Conservation (phyloP, 257 asterid genomes). For the Solanum megistacrolobum region DNA sequence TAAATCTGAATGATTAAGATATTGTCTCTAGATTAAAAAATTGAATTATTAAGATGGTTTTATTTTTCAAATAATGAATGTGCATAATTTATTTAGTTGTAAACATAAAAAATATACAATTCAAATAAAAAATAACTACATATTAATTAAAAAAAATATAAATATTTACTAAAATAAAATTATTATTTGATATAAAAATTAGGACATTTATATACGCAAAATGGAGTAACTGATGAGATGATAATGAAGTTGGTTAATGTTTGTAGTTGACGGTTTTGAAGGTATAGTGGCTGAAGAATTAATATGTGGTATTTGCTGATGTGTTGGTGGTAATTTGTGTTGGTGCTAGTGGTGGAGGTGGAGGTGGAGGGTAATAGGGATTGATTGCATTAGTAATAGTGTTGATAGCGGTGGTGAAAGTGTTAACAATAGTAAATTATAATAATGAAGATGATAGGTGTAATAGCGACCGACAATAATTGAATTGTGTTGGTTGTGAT, state of each 20-base stretch:
- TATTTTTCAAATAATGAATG: background rate
- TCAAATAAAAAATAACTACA: background rate
- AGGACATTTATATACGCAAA: no score
- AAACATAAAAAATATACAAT: background rate
- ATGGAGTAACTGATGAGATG: background rate
- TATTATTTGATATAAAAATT: background rate
- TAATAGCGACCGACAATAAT: rapidly evolving
- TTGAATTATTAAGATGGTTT: background rate
- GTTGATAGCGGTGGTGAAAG: no score
- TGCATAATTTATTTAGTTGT: background rate
- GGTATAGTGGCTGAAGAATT: background rate
- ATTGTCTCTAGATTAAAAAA: background rate
- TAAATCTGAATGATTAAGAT: background rate
- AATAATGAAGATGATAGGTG: background rate
- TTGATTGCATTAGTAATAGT: background rate
- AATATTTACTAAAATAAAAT: background rate
- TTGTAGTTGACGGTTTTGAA: background rate
- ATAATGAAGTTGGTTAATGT: background rate
- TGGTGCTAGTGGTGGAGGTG: background rate
- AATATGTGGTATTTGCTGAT: background rate
- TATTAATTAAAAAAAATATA: background rate
- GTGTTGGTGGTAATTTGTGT: no score
- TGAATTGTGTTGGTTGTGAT: background rate
- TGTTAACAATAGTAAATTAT: background rate
- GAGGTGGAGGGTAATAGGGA: background rate